phyloP scores from a whole-genome alignment of 352 stramenopile species.

The Phytophthora crassamura region DNA sequence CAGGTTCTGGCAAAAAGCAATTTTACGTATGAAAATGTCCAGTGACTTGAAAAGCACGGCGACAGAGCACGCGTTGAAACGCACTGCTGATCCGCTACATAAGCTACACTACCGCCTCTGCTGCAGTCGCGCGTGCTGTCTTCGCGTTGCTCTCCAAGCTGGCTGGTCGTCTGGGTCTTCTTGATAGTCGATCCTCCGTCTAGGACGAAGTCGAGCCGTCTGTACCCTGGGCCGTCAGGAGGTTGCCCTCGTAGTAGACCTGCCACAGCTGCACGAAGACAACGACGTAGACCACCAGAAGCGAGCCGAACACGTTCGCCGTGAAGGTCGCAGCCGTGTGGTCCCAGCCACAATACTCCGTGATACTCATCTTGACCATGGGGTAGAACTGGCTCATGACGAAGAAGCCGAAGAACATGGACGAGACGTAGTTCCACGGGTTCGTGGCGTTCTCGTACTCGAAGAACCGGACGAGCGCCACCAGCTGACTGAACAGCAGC shows the following conservation, averaged over 20 bases:
- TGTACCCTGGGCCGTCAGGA: conserved; percentile 63
- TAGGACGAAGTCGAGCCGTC: conserved; percentile 33
- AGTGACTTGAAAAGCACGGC: conserved; percentile 30
- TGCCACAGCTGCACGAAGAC: conserved; percentile 92
- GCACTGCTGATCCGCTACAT: conserved; percentile 42
- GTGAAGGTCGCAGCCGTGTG: conserved; percentile 86
- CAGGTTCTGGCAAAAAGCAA: conserved; percentile 35
- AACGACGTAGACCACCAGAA: conserved; percentile 85
- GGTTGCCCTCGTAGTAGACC: conserved; percentile 81
- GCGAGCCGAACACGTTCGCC: conserved; percentile 84
- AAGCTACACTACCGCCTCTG: conserved; percentile 44
- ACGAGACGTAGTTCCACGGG: conserved; percentile 90
- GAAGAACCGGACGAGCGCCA: conserved; percentile 87
- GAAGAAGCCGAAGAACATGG: conserved; percentile 90
- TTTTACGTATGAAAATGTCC: conserved; percentile 49
- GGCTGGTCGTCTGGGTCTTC: conserved; percentile 20
- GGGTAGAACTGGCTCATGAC: conserved; percentile 89
- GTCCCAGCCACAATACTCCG: conserved; percentile 90
- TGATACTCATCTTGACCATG: conserved; percentile 93
- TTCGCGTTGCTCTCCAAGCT: conserved; percentile 2
- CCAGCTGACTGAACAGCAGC: conserved; percentile 73
- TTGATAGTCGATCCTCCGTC: conserved; percentile 26
- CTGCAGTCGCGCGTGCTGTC: conserved; percentile 25
- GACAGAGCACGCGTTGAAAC: conserved; percentile 15
- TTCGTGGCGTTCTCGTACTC: conserved; percentile 90